These are phyloP conservation scores for Pleurotus eryngii DNA, from an alignment of 768 basidiomycete genomes.

Conservation along the genomic window DNA sequence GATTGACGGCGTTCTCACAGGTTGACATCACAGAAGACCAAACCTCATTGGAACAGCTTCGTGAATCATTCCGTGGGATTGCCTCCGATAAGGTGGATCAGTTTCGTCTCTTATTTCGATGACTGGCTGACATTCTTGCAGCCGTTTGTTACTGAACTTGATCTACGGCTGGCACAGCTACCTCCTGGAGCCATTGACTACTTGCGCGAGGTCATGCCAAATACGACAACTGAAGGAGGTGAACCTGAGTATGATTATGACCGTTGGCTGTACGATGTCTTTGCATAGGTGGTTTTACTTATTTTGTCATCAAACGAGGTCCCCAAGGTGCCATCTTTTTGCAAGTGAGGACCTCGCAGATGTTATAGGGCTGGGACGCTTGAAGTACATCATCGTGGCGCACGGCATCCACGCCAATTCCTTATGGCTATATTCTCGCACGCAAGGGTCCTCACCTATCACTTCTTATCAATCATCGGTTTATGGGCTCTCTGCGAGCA, in stretches of 20 bases:
- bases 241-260: slow-evolving; percentile 81
- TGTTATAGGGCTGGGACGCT: no score
- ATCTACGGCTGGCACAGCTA: slow-evolving; percentile 80
- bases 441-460: no score
- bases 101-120: background rate
- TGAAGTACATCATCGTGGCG: no score
- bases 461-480: no score
- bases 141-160: slow-evolving; percentile 92
- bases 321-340: no score
- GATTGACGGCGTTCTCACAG: slow-evolving; percentile 34
- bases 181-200: slow-evolving; percentile 76
- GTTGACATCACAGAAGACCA: slow-evolving; percentile 97
- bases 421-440: no score
- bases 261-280: slow-evolving; percentile 76
- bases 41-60: slow-evolving; percentile 86
- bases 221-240: slow-evolving; percentile 42
- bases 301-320: no score
- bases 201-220: slow-evolving; percentile 79
- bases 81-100: slow-evolving; percentile 78
- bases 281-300: slow-evolving; percentile 37
- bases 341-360: no score
- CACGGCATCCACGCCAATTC: no score
- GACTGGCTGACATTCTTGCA: slow-evolving; percentile 32
- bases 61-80: slow-evolving; percentile 90
- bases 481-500: no score